These are phyloP conservation scores for Xanthoconium stramineum DNA, from an alignment of 768 basidiomycete genomes.

Conservation along the genomic window DNA sequence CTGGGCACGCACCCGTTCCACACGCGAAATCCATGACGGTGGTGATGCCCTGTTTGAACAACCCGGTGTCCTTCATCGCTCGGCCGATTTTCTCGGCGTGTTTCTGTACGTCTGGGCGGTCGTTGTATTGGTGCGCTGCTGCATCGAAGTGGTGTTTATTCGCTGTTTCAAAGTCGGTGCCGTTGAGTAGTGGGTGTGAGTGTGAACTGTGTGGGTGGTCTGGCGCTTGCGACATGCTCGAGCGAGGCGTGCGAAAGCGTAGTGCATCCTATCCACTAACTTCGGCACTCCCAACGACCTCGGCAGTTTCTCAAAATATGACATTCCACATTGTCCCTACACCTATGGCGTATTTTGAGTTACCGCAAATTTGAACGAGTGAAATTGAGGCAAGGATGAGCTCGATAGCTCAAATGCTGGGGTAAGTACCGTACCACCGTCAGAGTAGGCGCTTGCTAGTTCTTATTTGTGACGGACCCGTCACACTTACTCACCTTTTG, in stretches of 20 bases:
- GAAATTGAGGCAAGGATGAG: no score
- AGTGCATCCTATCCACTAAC: no score
- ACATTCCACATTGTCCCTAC: no score
- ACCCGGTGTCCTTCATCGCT: constrained; percentile 35
- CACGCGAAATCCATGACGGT: constrained; percentile 73
- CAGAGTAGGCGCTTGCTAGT: no score
- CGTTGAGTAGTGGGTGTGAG: background rate
- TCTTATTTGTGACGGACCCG: no score
- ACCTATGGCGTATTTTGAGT: no score
- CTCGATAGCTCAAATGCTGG: no score
- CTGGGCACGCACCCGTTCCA: constrained; percentile 50
- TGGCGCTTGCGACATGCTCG: background rate
- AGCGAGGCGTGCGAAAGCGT: background rate
- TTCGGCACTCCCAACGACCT: no score
- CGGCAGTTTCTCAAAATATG: no score
- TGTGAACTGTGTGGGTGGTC: background rate
- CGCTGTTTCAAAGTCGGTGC: constrained; percentile 18
- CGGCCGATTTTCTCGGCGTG: constrained; percentile 22
- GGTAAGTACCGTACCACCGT: no score
- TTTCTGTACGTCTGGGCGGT: constrained; percentile 16
- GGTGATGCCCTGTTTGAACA: constrained; percentile 55
- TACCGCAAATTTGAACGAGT: no score
- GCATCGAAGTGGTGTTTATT: constrained; percentile 28
- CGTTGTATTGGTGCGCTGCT: constrained; percentile 24
- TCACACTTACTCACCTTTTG: no score